Evolutionary conservation across 768 basidiomycete species (phyloP), one percentile per base, ranked within the genome.

Genomic region (Pleurotus citrinopileatus): DNA sequence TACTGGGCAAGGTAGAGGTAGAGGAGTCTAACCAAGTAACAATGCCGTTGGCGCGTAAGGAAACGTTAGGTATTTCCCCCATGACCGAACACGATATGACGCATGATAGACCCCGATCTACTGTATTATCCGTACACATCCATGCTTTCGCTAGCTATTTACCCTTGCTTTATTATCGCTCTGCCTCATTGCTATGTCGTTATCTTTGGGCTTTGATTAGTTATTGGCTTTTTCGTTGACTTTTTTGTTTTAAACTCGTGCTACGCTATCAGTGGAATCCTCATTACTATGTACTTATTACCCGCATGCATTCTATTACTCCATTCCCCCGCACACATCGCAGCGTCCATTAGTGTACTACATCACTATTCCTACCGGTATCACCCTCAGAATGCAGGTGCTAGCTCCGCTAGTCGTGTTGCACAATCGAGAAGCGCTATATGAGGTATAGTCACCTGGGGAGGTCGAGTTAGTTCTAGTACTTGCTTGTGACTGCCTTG

Each of bases 201-300:
- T 26, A 28, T 48, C 42, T 20, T 46, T 26, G 19, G 44, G 23
- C 26, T 55, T 36, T 55, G 34, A 8, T 48, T 26, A 12, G 46
- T 48, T 13, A 17, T 32, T 12, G 23, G 32, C 32, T 34, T n/a
- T 34, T 34, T 34, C 32, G 32, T n/a, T n/a, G n/a, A n/a, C n/a
- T n/a, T 34, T 34, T 34, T 34, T 34, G 32, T n/a, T 9, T 34
- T 34, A 34, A 34, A 10, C 32, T 34, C 32, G 32, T 34, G 32
- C 32, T 34, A 34, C n/a, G 32, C 32, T 34, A 10, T 10, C 32
- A 34, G n/a, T 34, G 32, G 32, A 34, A 34, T 34, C 32, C 32
- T 34, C 32, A 34, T 34, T n/a, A 34, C n/a, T 34, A 34, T 34
- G 32, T 34, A 34, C 10, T n/a, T 10, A 34, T 9, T 34, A 34